phyloP scores from a whole-genome alignment of 169 alveolate genomes.

The Theileria luwenshuni region DNA sequence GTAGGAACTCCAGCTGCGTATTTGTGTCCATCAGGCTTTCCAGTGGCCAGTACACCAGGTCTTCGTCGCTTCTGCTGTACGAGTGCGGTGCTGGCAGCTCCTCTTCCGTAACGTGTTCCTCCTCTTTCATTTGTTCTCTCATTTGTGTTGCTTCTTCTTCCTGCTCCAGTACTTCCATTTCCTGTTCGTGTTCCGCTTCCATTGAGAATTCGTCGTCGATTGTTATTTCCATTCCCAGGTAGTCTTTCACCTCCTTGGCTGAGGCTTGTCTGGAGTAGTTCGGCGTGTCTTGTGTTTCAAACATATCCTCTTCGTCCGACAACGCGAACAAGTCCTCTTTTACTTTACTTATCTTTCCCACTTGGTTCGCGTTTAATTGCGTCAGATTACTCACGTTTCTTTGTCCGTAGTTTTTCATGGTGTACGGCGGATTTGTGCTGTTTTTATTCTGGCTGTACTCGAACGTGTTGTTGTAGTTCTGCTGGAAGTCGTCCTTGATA shows the following conservation, averaged over 20 bases:
- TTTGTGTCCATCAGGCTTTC: slow-evolving; percentile 45
- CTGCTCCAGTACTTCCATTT: slow-evolving; percentile 69
- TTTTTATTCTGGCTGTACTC: slow-evolving; percentile 5
- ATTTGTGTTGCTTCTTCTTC: slow-evolving; percentile 76
- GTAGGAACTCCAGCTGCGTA: slow-evolving; percentile 46
- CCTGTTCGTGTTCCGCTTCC: slow-evolving; percentile 75
- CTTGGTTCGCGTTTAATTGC: not conserved
- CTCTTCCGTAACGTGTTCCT: slow-evolving; percentile 61
- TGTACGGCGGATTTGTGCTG: not conserved
- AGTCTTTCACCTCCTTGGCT: slow-evolving; percentile 21
- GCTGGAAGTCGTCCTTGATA: not conserved
- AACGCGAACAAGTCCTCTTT: slow-evolving; percentile 7
- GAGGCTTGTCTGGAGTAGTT: too few species aligned
- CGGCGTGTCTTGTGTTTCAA: slow-evolving; percentile 17
- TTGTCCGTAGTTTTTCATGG: not conserved
- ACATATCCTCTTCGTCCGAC: slow-evolving; percentile 17
- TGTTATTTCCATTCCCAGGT: slow-evolving; percentile 44
- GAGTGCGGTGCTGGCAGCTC: slow-evolving; percentile 53
- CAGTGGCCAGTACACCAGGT: slow-evolving; percentile 43
- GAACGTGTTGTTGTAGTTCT: slow-evolving; percentile 17
- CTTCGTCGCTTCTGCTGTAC: slow-evolving; percentile 67
- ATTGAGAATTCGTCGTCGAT: slow-evolving; percentile 29
- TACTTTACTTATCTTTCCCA: not conserved
- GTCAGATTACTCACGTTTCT: slow-evolving; percentile 1
- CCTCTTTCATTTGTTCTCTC: slow-evolving; percentile 65